Percentiles rank a stretch among this genome's conserved stretches.
These are phyloP conservation scores for Rubia yunnanensis DNA, from an alignment of 257 asterid species.

Conservation along the genomic window DNA sequence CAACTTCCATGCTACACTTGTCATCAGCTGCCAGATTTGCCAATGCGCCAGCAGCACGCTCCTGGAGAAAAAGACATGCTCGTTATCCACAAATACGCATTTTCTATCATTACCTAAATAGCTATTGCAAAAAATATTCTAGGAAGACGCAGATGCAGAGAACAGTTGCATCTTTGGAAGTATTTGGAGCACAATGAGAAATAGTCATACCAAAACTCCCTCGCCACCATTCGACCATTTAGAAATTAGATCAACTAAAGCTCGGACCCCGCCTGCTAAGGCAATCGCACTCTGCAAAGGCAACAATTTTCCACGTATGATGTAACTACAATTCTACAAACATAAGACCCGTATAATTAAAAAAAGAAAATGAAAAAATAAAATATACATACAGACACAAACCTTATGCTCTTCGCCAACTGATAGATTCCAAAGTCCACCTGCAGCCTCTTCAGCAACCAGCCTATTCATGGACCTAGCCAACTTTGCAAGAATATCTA, in stretches of 20 bases:
- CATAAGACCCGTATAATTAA: background rate
- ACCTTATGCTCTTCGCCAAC: conserved; percentile 91
- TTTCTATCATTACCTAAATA: background rate
- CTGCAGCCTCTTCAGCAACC: conserved; percentile 90
- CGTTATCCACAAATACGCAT: background rate
- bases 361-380: background rate
- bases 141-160: background rate
- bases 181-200: background rate
- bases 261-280: conserved; percentile 77
- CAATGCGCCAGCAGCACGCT: conserved; percentile 87
- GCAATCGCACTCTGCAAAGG: conserved; percentile 65
- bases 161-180: conserved; percentile 9
- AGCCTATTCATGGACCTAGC: conserved; percentile 66
- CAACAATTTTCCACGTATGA: conserved; percentile 10
- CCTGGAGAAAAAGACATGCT: conserved; percentile 32
- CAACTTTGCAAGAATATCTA: conserved; percentile 44
- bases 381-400: background rate
- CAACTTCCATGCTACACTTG: conserved; percentile 81
- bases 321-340: background rate
- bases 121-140: background rate
- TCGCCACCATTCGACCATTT: conserved; percentile 77
- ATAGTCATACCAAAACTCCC: conserved; percentile 64
- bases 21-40: conserved; percentile 97
- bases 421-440: conserved; percentile 89
- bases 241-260: conserved; percentile 69